Percentiles rank a stretch among this genome's conserved stretches.
Conservation (phyloP, 1,139 yeast species). For the Scheffersomyces segobiensis region DNA sequence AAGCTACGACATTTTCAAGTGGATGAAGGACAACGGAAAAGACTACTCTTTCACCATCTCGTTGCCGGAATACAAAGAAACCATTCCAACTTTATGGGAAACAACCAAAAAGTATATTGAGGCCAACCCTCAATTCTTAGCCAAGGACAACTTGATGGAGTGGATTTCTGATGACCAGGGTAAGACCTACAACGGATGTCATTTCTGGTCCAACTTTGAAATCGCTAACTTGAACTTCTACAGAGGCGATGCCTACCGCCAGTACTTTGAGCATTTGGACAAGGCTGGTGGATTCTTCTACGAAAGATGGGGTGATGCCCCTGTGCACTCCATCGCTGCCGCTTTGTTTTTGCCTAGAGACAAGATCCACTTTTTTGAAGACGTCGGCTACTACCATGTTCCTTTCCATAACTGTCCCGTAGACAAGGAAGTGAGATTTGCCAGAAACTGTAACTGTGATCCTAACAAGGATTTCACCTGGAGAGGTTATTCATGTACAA, state of each 20-base stretch:
- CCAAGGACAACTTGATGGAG: conserved; percentile 66
- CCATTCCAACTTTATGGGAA: conserved; percentile 82
- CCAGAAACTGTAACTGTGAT: conserved; percentile 69
- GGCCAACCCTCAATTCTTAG: conserved; percentile 63
- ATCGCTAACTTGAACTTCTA: conserved; percentile 73
- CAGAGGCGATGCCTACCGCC: conserved; percentile 68
- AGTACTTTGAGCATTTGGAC: conserved; percentile 72
- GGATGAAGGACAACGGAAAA: conserved; percentile 73
- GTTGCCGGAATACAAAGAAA: conserved; percentile 77
- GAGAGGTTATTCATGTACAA: conserved; percentile 83
- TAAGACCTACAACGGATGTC: conserved; percentile 71
- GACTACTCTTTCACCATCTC: conserved; percentile 80
- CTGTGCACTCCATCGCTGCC: conserved; percentile 88
- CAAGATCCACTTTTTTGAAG: conserved; percentile 75
- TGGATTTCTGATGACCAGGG: conserved; percentile 74
- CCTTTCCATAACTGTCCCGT: conserved; percentile 80
- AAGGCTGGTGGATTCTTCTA: conserved; percentile 84
- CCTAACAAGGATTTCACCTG: conserved; percentile 81
- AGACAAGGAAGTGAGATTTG: conserved; percentile 51
- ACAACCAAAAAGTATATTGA: conserved; percentile 68
- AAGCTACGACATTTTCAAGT: conserved; percentile 78
- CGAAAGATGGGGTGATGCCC: conserved; percentile 95
- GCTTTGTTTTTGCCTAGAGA: conserved; percentile 66
- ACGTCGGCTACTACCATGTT: conserved; percentile 79
- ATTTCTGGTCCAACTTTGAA: conserved; percentile 89